Percentiles rank a stretch among this genome's conserved stretches.
phyloP scores from a whole-genome alignment of 1,284 basidiomycete genomes.

The Farysia itapuensis region DNA sequence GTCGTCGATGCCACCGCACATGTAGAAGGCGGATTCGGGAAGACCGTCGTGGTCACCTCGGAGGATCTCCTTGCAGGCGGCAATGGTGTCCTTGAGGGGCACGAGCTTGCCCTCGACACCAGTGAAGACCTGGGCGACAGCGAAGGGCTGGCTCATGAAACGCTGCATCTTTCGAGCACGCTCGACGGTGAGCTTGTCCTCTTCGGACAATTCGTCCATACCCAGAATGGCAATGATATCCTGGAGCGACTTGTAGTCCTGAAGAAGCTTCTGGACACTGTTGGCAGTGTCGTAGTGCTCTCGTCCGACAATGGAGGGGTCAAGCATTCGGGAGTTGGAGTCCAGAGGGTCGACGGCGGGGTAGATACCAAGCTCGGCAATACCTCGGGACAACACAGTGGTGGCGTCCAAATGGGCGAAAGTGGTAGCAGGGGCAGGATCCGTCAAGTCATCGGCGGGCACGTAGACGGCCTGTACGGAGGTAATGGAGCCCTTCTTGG shows the following conservation, averaged over 20 bases:
- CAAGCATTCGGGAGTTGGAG: constrained; percentile 99
- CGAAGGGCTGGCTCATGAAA: constrained; percentile 99
- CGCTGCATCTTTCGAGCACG: constrained; percentile 67
- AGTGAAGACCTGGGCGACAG: constrained; percentile 98
- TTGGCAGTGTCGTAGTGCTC: constrained; percentile 96
- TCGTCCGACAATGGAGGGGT: constrained; percentile 89
- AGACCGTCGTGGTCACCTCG: constrained; percentile 81
- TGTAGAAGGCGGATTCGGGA: constrained; percentile 73
- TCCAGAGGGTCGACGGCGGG: constrained; percentile 98
- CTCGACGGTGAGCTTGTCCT: constrained; percentile 95
- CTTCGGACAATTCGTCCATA: constrained; percentile 99
- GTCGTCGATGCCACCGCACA: constrained; percentile 85
- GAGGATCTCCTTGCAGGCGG: constrained; percentile 72
- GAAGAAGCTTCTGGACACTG: constrained; percentile 94
- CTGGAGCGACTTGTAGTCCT: constrained; percentile 99
- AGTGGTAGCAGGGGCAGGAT: constrained; percentile 97
- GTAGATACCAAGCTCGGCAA: constrained; percentile 99
- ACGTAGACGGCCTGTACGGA: constrained; percentile 99
- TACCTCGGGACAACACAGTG: constrained; percentile 96
- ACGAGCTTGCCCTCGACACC: constrained; percentile 97
- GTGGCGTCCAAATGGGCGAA: constrained; percentile 99
- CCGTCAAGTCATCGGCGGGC: constrained; percentile 99
- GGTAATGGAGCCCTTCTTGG: constrained; percentile 99
- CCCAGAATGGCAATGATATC: constrained; percentile 81
- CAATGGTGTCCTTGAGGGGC: constrained; percentile 63